These are phyloP conservation scores for Sporothrix pseudoabietina DNA, from an alignment of 2,329 filamentous ascomycete species.

Conservation along the genomic window DNA sequence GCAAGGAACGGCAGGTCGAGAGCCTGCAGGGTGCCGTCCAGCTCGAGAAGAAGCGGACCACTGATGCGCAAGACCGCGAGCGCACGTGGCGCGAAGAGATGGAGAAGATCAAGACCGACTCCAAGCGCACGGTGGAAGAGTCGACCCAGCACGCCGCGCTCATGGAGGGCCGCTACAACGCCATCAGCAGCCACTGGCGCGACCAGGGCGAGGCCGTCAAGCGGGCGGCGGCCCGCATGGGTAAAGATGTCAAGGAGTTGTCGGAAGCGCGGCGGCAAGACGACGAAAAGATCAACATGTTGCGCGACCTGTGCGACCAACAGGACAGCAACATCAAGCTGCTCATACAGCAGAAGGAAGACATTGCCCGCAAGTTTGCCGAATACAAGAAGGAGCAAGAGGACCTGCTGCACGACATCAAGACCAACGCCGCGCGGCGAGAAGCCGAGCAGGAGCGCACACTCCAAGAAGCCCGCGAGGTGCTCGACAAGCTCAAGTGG, in stretches of 20 bases:
- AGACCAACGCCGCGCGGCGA: conserved; percentile 56
- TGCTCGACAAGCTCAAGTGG: conserved; percentile 72
- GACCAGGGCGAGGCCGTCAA: conserved; percentile 66
- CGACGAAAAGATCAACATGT: conserved; percentile 63
- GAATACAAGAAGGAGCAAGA: conserved; percentile 67
- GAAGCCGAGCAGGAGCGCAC: conserved; percentile 64
- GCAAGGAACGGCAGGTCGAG: conserved; percentile 75
- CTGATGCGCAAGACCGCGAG: conserved; percentile 62
- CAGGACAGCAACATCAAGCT: conserved; percentile 68
- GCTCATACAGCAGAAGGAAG: conserved; percentile 62
- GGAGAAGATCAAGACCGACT: conserved; percentile 62
- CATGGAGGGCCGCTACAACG: conserved; percentile 70
- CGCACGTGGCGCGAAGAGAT: conserved; percentile 64
- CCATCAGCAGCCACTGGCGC: conserved; percentile 66
- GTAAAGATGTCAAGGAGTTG: conserved; percentile 57
- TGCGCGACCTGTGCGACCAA: conserved; percentile 72
- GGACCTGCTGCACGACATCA: conserved; percentile 60
- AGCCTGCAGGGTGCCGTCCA: conserved; percentile 66
- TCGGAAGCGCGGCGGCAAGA: conserved; percentile 60
- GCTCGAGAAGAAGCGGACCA: conserved; percentile 63
- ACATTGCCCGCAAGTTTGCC: conserved; percentile 62
- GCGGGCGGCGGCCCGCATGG: conserved; percentile 52
- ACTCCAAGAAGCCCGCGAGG: conserved; percentile 60
- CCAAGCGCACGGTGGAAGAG: conserved; percentile 65
- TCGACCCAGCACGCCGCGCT: conserved; percentile 66